Conservation (phyloP, 352 stramenopile species). For the Pythium apleroticum region DNA sequence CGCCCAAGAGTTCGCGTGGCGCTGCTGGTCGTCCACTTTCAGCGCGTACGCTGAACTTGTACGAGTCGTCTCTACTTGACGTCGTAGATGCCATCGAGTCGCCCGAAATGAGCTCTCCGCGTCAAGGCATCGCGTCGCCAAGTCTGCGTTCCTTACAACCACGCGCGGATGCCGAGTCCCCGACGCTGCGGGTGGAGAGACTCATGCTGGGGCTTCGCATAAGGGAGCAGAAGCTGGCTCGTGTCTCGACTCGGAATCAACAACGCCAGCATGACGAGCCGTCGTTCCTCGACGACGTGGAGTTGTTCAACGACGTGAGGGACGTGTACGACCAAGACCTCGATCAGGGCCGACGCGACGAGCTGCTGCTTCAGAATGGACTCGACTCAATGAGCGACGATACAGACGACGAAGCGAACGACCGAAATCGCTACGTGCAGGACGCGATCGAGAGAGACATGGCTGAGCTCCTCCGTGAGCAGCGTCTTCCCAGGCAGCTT, state of each 20-base stretch:
- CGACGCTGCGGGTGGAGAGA: constrained; percentile 15
- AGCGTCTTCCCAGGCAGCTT: constrained; percentile 6
- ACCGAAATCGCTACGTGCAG: constrained; percentile 29
- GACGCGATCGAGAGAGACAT: constrained; percentile 43
- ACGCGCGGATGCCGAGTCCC: background rate
- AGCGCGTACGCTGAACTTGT: constrained; percentile 28
- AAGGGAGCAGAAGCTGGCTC: constrained; percentile 34
- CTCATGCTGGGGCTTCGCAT: constrained; percentile 31
- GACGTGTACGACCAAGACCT: constrained; percentile 35
- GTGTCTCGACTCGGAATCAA: background rate
- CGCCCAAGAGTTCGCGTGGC: background rate
- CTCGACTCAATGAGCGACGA: background rate
- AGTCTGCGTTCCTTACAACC: background rate
- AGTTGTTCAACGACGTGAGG: constrained; percentile 41
- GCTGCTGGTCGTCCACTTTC: background rate
- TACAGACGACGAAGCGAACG: background rate
- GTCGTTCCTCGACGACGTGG: constrained; percentile 33
- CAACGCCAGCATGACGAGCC: background rate
- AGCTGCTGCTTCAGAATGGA: background rate
- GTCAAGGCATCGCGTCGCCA: background rate
- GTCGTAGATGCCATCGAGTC: constrained; percentile 45
- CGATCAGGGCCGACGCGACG: constrained; percentile 12
- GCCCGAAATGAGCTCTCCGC: background rate
- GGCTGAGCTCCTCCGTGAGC: constrained; percentile 30
- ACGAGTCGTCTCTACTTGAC: constrained; percentile 49